These are phyloP conservation scores for Tilletiopsis washingtonensis DNA, from an alignment of 1,284 basidiomycete species.

Conservation along the genomic window DNA sequence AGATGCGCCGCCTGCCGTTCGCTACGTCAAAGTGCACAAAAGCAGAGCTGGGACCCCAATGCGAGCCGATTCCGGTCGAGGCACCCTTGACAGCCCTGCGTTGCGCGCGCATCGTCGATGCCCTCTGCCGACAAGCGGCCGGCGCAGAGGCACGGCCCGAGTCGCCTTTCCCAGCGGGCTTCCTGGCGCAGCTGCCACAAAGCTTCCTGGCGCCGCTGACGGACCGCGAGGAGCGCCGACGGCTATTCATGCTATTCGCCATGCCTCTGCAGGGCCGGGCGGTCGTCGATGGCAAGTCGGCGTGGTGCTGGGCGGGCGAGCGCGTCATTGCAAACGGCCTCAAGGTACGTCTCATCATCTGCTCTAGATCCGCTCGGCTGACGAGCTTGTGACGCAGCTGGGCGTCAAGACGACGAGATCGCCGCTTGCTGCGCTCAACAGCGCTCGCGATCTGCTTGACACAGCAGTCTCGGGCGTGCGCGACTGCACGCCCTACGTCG, in stretches of 20 bases:
- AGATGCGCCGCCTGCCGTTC: neutral
- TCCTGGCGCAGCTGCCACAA: constrained; percentile 9
- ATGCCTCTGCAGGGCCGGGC: constrained; percentile 22
- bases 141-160: neutral
- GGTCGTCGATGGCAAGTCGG: constrained; percentile 30
- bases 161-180: constrained; percentile 12
- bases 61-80: no score
- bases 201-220: constrained; percentile 7
- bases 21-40: neutral
- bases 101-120: neutral
- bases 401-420: constrained; percentile 34
- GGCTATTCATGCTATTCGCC: constrained; percentile 23
- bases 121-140: neutral
- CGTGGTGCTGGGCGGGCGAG: constrained; percentile 29
- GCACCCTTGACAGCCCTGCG: constrained; percentile 5
- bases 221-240: constrained; percentile 15
- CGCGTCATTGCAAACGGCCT: constrained; percentile 31
- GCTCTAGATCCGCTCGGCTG: neutral
- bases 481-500: neutral
- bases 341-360: constrained; percentile 13
- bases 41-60: constrained; percentile 6
- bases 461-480: no score
- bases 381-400: constrained; percentile 5
- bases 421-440: constrained; percentile 17
- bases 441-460: constrained; percentile 6